Percentiles rank a stretch among this genome's conserved stretches.
Evolutionary conservation across 176 grass and related monocot species (phyloP).

Genomic region (Oryza punctata): DNA sequence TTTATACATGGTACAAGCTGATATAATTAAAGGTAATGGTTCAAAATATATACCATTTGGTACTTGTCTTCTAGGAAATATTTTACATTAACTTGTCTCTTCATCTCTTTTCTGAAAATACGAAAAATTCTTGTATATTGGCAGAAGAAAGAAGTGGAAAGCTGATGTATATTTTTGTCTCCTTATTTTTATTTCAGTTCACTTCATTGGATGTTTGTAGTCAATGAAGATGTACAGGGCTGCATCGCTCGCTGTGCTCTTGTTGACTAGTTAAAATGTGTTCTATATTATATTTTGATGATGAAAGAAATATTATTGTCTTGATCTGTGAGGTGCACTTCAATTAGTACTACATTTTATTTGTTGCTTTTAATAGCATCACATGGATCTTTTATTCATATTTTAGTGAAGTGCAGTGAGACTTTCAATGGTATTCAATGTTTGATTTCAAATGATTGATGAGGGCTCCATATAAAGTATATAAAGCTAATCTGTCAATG

Average conservation of each 20-base stretch:
- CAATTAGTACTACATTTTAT: not conserved
- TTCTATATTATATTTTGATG: conserved; percentile 6
- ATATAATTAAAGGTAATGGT: not conserved
- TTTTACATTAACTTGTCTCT: not conserved
- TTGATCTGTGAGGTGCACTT: not conserved
- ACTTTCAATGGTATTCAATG: not conserved
- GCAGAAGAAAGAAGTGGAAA: not conserved
- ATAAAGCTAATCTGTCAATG: not conserved
- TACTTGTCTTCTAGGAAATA: not conserved
- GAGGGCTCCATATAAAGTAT: not conserved
- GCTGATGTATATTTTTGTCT: not conserved
- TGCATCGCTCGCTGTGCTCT: not conserved
- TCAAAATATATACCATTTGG: not conserved
- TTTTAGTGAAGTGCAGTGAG: conserved; percentile 16
- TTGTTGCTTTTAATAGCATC: not conserved
- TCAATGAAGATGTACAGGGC: not conserved
- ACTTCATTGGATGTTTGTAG: not conserved
- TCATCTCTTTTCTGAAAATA: not conserved
- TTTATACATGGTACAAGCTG: not conserved
- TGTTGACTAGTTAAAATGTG: conserved; percentile 8
- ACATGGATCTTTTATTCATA: conserved; percentile 7
- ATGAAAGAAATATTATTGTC: conserved; percentile 5
- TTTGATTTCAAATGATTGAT: not conserved
- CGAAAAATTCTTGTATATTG: not conserved
- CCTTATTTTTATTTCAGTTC: not conserved